These are phyloP conservation scores for Claviceps africana DNA, from an alignment of 2,329 filamentous ascomycete species.

Conservation along the genomic window DNA sequence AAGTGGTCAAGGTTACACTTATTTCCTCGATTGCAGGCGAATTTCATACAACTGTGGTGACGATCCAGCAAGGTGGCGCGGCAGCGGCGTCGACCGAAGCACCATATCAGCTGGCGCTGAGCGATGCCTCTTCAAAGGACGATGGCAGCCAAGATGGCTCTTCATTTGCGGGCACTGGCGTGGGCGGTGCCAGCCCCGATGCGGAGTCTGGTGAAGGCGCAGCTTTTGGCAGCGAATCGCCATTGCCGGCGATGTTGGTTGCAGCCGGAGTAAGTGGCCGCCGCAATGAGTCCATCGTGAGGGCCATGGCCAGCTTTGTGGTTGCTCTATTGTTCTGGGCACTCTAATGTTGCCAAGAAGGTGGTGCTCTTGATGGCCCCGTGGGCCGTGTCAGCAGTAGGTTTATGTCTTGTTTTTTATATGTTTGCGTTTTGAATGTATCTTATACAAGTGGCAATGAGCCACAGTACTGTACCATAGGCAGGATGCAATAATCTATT, in stretches of 20 bases:
- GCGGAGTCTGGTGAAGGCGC: not conserved
- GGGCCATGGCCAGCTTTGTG: not conserved
- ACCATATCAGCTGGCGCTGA: not conserved
- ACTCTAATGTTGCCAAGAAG: not conserved
- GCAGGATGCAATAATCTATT: constrained; percentile 5
- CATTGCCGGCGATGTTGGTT: constrained; percentile 1
- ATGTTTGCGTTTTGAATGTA: constrained; percentile 8
- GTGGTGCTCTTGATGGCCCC: not conserved
- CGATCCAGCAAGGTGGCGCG: constrained; percentile 2
- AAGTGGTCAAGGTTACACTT: constrained; percentile 11
- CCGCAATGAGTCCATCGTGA: not conserved
- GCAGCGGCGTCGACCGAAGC: not conserved
- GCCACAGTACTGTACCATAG: constrained; percentile 3
- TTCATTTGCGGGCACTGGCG: not conserved
- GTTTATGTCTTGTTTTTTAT: constrained; percentile 4
- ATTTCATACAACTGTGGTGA: constrained; percentile 10
- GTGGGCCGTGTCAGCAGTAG: not conserved
- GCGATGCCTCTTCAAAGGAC: not conserved
- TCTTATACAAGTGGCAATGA: constrained; percentile 4
- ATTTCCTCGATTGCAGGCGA: constrained; percentile 11
- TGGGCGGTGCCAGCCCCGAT: not conserved
- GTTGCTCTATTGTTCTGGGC: not conserved
- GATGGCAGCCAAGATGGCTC: not conserved
- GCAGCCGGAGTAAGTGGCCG: not conserved
- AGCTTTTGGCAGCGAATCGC: not conserved